Conservation (phyloP, 345 rosid genomes). For the Corchorus olitorius region DNA sequence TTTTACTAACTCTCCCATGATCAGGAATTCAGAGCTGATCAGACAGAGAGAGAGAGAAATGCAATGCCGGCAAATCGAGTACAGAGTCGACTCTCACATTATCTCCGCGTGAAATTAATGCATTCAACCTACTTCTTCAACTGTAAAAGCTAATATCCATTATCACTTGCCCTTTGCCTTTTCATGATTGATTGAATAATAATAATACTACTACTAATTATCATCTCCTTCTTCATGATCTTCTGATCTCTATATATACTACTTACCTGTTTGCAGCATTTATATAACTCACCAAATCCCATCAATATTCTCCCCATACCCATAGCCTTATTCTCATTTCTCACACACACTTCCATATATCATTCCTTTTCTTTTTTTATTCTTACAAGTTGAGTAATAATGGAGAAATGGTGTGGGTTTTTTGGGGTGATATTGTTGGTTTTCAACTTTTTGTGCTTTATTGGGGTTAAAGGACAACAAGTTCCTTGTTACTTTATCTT, state of each 20-base stretch:
- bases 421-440: constrained; percentile 21
- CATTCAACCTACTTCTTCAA: constrained; percentile 31
- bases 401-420: constrained; percentile 41
- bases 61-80: not conserved
- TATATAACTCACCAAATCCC: constrained; percentile 16
- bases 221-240: not conserved
- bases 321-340: not conserved
- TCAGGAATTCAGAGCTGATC: not conserved
- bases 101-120: constrained; percentile 45
- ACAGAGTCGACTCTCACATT: constrained; percentile 9
- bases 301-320: not conserved
- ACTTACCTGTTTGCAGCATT: constrained; percentile 18
- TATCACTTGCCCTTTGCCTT: constrained; percentile 1
- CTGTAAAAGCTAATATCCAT: constrained; percentile 20
- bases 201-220: not conserved
- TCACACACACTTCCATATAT: not conserved
- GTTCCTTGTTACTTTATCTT: constrained; percentile 85
- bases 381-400: constrained; percentile 7
- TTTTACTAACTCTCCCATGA: not conserved
- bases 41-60: not conserved
- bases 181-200: not conserved
- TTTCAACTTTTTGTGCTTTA: constrained; percentile 13
- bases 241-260: constrained; percentile 29
- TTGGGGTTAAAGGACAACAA: constrained; percentile 45
- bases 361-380: not conserved